These are phyloP conservation scores for Mucor lusitanicus DNA, from an alignment of 371 early-diverging fungal species.

Conservation along the genomic window DNA sequence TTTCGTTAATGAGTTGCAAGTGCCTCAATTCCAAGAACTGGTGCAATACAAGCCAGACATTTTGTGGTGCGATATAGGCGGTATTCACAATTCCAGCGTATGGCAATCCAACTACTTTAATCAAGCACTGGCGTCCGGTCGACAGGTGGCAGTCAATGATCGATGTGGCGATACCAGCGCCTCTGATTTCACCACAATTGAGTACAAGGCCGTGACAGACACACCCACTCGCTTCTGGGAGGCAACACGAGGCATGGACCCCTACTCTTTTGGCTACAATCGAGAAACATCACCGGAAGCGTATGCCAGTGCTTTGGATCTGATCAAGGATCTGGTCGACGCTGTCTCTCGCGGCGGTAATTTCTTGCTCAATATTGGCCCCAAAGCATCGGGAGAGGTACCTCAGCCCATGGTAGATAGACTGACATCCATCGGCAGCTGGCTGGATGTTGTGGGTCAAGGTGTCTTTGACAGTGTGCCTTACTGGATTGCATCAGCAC, in stretches of 20 bases:
- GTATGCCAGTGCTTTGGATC: slow-evolving; percentile 22
- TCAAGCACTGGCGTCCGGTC: slow-evolving; percentile 4
- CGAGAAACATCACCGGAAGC: slow-evolving; percentile 26
- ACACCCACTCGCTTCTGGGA: slow-evolving; percentile 41
- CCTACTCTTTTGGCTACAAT: slow-evolving; percentile 42
- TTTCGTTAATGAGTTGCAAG: slow-evolving; percentile 42
- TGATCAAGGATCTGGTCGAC: slow-evolving; percentile 30
- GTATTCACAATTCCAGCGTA: slow-evolving; percentile 36
- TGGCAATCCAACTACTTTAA: slow-evolving; percentile 38
- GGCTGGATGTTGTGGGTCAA: slow-evolving; percentile 17
- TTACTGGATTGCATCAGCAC: slow-evolving; percentile 11
- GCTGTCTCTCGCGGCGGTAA: slow-evolving; percentile 34
- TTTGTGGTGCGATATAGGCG: slow-evolving; percentile 48
- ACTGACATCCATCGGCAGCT: slow-evolving; percentile 21
- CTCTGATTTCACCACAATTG: slow-evolving; percentile 40
- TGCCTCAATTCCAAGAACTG: slow-evolving; percentile 38
- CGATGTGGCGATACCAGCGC: slow-evolving; percentile 32
- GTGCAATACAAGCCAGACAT: slow-evolving; percentile 35
- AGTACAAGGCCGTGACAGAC: slow-evolving; percentile 21
- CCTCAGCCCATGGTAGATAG: slow-evolving; percentile 16
- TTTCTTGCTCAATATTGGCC: slow-evolving; percentile 35
- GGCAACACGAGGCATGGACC: slow-evolving; percentile 44
- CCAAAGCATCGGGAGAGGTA: slow-evolving; percentile 26
- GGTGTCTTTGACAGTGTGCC: slow-evolving; percentile 11
- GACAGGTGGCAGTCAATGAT: slow-evolving; percentile 33